Evolutionary conservation across 140 eudicot species (phyloP), one percentile per base, ranked within the genome.

Genomic region (Erigeron philadelphicus): DNA sequence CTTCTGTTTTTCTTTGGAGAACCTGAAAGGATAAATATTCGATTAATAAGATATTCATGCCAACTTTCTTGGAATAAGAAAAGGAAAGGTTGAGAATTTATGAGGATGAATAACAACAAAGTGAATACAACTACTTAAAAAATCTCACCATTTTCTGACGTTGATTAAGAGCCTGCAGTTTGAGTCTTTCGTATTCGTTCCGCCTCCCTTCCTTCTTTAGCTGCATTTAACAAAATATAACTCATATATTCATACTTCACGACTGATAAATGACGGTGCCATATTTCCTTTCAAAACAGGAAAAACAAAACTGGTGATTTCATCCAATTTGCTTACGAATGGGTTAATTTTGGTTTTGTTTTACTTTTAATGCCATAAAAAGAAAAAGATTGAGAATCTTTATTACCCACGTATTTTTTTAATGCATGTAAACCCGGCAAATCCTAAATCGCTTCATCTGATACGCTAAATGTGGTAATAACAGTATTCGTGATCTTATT

Each of bases 1-100:
- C 97, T 81, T 94, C 97, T 61, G 99, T 94, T 81, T 94, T 94
- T 75, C 97, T 72, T 71, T 94, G 99, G 68, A 94, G 97, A 80
- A 94, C 99, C 99, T 94, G 84, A 80, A 83, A 68, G 72, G 64
- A 55, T 40, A 41, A 40, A 17, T 69, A 57, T 44, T 31, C 4
- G 5, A 44, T 18, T 0, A 44, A 45, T 62, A 40, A 10, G 7
- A 65, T 65, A 7, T 19, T 65, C 61, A 56, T 19, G 38, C 57
- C 15, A 50, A 18, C 16, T 50, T 21, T 18, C 19, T 56, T 35
- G 17, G 18, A 13, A 31, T 9, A 25, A 62, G 48, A 62, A 41
- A n/a, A 17, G 16, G 8, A 64, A 5, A 42, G n/a, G 25, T 46
- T 40, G 19, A 18, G 7, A 4, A 45, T 19, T 43, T 38, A 60